These are phyloP conservation scores for Pisolithus sp. DNA, from an alignment of 768 basidiomycete genomes.

Conservation along the genomic window DNA sequence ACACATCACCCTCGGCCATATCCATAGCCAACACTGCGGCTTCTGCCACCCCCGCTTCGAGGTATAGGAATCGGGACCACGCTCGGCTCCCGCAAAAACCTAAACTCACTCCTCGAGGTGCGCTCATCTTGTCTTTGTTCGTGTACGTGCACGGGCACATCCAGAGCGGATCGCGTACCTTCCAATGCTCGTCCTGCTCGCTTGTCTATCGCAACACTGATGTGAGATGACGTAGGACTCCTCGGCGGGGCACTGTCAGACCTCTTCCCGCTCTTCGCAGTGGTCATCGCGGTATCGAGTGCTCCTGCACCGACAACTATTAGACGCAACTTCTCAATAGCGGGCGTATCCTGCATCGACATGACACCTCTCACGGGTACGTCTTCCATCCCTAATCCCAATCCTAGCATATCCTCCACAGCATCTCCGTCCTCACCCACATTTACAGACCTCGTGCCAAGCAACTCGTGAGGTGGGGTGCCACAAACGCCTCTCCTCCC, in stretches of 20 bases:
- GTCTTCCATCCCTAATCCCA: constrained; percentile 20
- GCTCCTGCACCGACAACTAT: constrained; percentile 1
- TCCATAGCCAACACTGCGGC: constrained; percentile 22
- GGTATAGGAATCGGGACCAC: constrained; percentile 17
- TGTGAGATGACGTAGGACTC: too few relatives aligned
- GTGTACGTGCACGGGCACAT: constrained; percentile 12
- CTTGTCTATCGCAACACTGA: too few relatives aligned
- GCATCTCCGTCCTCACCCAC: too few relatives aligned
- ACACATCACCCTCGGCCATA: too few relatives aligned
- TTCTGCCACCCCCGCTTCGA: constrained; percentile 17
- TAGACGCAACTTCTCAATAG: constrained; percentile 16
- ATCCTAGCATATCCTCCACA: not conserved
- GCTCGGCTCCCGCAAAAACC: constrained; percentile 24
- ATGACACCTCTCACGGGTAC: constrained; percentile 5
- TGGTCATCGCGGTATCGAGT: constrained; percentile 2
- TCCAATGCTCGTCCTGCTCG: too few relatives aligned
- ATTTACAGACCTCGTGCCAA: too few relatives aligned
- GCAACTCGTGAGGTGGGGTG: too few relatives aligned
- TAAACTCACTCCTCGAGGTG: constrained; percentile 2
- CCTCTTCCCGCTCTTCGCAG: constrained; percentile 11
- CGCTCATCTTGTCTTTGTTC: constrained; percentile 3
- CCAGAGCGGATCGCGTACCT: not conserved
- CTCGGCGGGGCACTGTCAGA: constrained; percentile 25
- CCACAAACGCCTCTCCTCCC: too few relatives aligned
- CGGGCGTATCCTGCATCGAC: constrained; percentile 9